These are phyloP conservation scores for Exidia glandulosa DNA, from an alignment of 768 basidiomycete species.

Conservation along the genomic window DNA sequence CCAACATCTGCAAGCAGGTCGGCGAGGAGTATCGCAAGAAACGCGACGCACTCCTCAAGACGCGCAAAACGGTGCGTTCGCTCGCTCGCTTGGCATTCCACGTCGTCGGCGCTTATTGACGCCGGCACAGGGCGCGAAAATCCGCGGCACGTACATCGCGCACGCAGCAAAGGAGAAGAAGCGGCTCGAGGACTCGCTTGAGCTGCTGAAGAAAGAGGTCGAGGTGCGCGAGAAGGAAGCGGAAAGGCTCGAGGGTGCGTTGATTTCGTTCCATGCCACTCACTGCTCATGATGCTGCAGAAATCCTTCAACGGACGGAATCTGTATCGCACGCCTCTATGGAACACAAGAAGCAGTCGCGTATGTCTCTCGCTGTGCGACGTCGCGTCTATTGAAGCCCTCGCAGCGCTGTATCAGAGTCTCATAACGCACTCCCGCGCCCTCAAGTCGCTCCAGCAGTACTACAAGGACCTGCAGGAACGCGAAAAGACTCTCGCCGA, in stretches of 20 bases:
- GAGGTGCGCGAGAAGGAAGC: slow-evolving; percentile 57
- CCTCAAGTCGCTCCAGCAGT: slow-evolving; percentile 63
- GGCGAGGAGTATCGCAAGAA: slow-evolving; percentile 60
- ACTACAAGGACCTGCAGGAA: slow-evolving; percentile 60
- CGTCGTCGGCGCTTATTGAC: neutral
- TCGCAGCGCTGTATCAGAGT: slow-evolving; percentile 76
- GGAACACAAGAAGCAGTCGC: slow-evolving; percentile 77
- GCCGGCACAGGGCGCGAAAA: slow-evolving; percentile 66
- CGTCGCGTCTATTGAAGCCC: too few relatives aligned
- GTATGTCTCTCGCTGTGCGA: slow-evolving; percentile 34
- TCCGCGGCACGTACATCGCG: slow-evolving; percentile 76
- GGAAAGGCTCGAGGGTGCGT: slow-evolving; percentile 54
- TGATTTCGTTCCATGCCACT: neutral
- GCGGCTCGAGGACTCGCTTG: slow-evolving; percentile 57
- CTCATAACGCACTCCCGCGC: slow-evolving; percentile 64
- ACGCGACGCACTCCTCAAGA: slow-evolving; percentile 62
- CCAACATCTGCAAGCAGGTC: slow-evolving; percentile 63
- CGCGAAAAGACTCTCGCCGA: slow-evolving; percentile 68
- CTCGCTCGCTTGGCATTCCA: neutral
- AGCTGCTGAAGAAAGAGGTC: slow-evolving; percentile 47
- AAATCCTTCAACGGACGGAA: slow-evolving; percentile 68
- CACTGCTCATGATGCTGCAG: slow-evolving; percentile 27
- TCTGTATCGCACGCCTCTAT: slow-evolving; percentile 68
- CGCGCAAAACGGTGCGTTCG: slow-evolving; percentile 61
- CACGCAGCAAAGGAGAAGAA: slow-evolving; percentile 86